Evolutionary conservation across 352 stramenopile genomes (phyloP).

Genomic region (Thalassiosira exigua): DNA sequence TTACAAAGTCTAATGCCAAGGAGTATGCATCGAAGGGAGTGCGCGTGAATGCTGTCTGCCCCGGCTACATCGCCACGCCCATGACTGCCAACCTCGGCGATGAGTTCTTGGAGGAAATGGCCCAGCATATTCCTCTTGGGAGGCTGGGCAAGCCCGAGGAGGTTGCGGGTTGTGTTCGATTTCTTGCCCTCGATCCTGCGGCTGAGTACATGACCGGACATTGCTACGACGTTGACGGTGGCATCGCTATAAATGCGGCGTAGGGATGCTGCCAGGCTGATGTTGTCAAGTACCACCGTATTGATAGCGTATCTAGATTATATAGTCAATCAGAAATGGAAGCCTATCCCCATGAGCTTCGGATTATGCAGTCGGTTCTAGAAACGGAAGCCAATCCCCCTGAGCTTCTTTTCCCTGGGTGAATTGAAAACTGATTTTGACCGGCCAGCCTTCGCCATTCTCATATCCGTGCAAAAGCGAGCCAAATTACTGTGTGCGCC

Average conservation of each 20-base stretch:
- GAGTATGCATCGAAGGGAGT: slow-evolving; percentile 75
- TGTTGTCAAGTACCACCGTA: neutral
- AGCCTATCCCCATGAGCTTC: too few relatives aligned
- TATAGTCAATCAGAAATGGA: too few relatives aligned
- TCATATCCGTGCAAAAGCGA: too few relatives aligned
- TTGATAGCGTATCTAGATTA: too few relatives aligned
- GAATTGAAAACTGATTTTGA: too few relatives aligned
- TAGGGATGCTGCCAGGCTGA: neutral
- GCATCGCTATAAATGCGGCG: slow-evolving; percentile 75
- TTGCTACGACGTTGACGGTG: slow-evolving; percentile 83
- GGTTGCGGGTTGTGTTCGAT: slow-evolving; percentile 63
- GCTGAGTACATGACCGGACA: slow-evolving; percentile 84
- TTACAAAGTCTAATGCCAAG: slow-evolving; percentile 84
- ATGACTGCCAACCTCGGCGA: slow-evolving; percentile 80
- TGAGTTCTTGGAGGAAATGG: slow-evolving; percentile 62
- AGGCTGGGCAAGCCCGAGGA: slow-evolving; percentile 82
- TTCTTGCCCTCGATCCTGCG: slow-evolving; percentile 80
- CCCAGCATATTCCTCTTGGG: slow-evolving; percentile 75
- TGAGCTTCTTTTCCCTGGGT: too few relatives aligned
- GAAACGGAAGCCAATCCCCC: too few relatives aligned
- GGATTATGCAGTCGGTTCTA: too few relatives aligned
- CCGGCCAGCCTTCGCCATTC: too few relatives aligned
- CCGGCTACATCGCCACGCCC: slow-evolving; percentile 84
- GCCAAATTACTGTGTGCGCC: too few relatives aligned
- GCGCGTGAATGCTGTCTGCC: slow-evolving; percentile 85